Evolutionary conservation across 2,329 filamentous ascomycete species (phyloP), one percentile per base, ranked within the genome.

Genomic region (Escovopsis sp.): DNA sequence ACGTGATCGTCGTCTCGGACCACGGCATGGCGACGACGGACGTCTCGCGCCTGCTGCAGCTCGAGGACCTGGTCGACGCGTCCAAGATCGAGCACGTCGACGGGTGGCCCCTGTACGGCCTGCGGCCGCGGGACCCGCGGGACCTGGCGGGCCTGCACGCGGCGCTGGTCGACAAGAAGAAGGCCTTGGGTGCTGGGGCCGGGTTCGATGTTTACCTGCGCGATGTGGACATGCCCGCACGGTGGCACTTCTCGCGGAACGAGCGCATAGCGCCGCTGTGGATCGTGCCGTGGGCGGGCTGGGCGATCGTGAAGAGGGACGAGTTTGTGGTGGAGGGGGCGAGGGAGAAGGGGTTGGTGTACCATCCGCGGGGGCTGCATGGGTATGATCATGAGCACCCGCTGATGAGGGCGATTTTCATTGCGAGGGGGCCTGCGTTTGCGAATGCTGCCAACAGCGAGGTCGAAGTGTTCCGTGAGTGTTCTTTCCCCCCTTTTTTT

Each of bases 1-100:
- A 98, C 50, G 73, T 98, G 7, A 79, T 98, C 30, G 72, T 98
- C n/a, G 89, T 98, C 2, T 95, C 87, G 1, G 91, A 98, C 57
- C 91, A 98, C 57, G 91, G 91, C 39, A 98, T 98, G 91, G 91
- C 91, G 1, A 94, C 87, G 0, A 96, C 91, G 0, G 84, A 88
- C 45, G 76, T 74, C 0, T 70, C 78, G 14, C 75, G 91, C 10
- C 67, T 96, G 37, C 72, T 96, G 24, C 91, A 96, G 60, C 68
- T 96, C 2, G 91, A 98, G 48, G 86, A 95, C 54, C 63, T 96
- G 4, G 70, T 96, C 37, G 85, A 95, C 56, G 70, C 82, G 6
- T 66, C 64, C 39, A 72, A 86, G 51, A 79, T 96, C 36, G 81
- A 82, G 44, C 86, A 91, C 56, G 81, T 78, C 24, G 91, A 98